Evolutionary conservation across 371 early-diverging fungal species (phyloP).

Genomic region (Mortierella sp.): DNA sequence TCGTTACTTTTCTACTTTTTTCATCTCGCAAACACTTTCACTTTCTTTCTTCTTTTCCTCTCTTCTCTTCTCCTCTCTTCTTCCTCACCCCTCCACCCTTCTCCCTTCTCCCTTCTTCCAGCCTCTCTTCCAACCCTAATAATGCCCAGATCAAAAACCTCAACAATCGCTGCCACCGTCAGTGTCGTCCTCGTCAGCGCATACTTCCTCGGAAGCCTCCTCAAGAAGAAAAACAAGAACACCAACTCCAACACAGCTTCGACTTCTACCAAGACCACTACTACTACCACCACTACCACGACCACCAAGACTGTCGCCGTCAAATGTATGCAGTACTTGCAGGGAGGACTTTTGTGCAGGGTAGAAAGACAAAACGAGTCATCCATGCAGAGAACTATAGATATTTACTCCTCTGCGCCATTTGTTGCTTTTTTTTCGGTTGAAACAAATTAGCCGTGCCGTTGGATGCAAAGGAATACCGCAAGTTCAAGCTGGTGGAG

Average conservation of each 20-base stretch:
- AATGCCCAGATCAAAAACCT: conserved; percentile 32
- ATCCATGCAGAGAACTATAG: neutral
- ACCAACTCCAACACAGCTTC: neutral
- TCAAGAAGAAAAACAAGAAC: conserved; percentile 18
- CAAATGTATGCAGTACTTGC: neutral
- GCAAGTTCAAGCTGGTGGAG: conserved; percentile 83
- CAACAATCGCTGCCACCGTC: conserved; percentile 30
- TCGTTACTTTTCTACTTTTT: neutral
- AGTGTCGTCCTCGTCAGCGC: conserved; percentile 34
- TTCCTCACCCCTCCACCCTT: neutral
- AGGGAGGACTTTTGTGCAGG: neutral
- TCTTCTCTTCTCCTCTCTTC: neutral
- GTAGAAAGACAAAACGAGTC: no score
- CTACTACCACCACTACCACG: neutral
- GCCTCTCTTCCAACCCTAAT: neutral
- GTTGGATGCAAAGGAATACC: conserved; percentile 81
- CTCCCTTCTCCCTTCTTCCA: neutral
- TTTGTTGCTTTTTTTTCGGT: neutral
- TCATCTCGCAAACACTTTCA: neutral
- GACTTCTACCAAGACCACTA: neutral
- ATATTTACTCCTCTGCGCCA: neutral
- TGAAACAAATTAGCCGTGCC: conserved; percentile 29
- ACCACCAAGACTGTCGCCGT: neutral
- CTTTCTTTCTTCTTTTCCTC: neutral
- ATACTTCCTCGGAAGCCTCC: conserved; percentile 28